Percentiles rank a stretch among this genome's conserved stretches.
Conservation (phyloP, 371 early-diverging fungal species). For the Mucor indicus region DNA sequence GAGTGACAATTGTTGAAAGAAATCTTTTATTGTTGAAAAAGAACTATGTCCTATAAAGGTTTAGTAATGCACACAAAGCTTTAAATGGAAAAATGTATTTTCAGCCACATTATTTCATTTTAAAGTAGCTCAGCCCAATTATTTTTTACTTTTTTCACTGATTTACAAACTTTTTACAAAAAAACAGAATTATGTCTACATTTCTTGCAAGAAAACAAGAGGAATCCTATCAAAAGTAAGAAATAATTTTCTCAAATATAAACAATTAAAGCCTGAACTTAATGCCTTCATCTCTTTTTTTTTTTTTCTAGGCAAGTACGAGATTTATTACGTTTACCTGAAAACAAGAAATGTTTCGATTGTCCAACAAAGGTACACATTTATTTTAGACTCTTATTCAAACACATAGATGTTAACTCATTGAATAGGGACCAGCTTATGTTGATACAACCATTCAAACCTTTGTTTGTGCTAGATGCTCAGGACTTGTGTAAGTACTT, state of each 20-base stretch:
- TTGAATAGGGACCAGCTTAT: constrained; percentile 54
- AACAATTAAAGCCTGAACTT: neutral
- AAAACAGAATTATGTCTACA: neutral
- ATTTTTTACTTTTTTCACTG: neutral
- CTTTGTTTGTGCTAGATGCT: constrained; percentile 62
- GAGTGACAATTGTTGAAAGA: too few relatives aligned
- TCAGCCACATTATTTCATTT: too few relatives aligned
- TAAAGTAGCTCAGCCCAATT: neutral
- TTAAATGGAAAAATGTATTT: too few relatives aligned
- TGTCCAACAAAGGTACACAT: constrained; percentile 55
- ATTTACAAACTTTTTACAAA: neutral
- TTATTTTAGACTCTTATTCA: neutral
- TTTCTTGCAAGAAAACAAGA: constrained; percentile 15
- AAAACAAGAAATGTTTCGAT: constrained; percentile 63
- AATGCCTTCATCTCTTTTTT: neutral
- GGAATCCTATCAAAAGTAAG: constrained; percentile 15
- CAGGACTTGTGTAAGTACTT: constrained; percentile 58
- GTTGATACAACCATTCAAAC: constrained; percentile 60
- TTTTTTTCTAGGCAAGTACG: constrained; percentile 20
- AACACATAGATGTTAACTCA: neutral
- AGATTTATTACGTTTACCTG: constrained; percentile 32
- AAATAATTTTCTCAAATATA: neutral
- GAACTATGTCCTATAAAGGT: too few relatives aligned
- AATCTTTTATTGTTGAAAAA: too few relatives aligned
- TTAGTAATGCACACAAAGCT: too few relatives aligned